Base-by-base conservation (phyloP, 352 stramenopile species). In the Pythium oligandrum region DNA sequence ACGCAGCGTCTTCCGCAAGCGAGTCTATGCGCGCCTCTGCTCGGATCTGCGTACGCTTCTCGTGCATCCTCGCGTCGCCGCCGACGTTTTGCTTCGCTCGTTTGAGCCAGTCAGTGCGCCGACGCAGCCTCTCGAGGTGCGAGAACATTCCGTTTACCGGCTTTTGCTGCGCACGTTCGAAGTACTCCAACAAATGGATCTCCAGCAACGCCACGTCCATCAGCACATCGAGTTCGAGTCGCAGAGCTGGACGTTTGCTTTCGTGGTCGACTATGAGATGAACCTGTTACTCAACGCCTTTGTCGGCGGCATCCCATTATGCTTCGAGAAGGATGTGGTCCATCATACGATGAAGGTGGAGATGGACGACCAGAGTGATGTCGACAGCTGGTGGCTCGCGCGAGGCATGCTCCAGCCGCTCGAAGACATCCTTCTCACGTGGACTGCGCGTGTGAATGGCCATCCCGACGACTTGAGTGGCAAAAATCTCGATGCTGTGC, bases 181-280 rank as follows among this genome's bases (percentile, higher is more conserved):
- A 36, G 48, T 75, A 34, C 64, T 93, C 35, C 83, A 93, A 57
- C 73, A 88, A 51, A 93, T 93, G 83, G 78, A 93, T 63, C 56
- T 89, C 4, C 83, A 93, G 52, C 73, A 69, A 40, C 78, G 81
- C 38, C 77, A 90, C 30, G 57, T 83, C 10, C 62, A 73, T 12
- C 68, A 73, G 6, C 83, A 93, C 63, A 80, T 93, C 53, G 83
- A 93, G 57, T 93, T 83, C 52, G 83, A 91, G 57, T 90, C 78
- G 9, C 71, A 89, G 55, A 87, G 86, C 55, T 93, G 83, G 83
- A 88, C 79, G 8, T 85, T 81, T 55, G 80, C 83, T 30, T 91
- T 93, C 42, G 79, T 93, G 5, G 75, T 86, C 39, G 80, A 90
- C 53, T 91, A 93, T 40, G 83, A 93, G 48, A 63, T 91, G 36